Base-by-base conservation (phyloP, 2,329 filamentous ascomycete species). In the Calcarisporium arbuscula region DNA sequence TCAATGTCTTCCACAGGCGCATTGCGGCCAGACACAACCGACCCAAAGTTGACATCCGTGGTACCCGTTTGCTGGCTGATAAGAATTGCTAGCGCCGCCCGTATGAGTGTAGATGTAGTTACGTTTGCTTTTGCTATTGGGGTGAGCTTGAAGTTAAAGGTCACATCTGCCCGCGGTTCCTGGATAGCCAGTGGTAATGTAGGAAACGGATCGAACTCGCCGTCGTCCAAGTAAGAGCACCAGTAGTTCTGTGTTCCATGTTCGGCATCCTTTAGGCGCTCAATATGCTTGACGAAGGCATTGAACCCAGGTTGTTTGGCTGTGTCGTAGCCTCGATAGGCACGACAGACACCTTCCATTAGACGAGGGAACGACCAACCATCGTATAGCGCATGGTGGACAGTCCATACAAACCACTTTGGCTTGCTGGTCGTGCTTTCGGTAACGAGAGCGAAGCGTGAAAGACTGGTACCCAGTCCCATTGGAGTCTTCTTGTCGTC, bases 1-100 rank as follows among this genome's bases (percentile, higher is more conserved):
- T 51, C 44, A 6, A 58, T 46, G 1, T 47, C 49, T 2, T 34
- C 28, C 2, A 58, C 30, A 1, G 47, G 40, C 2, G 46, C 45
- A 4, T 49, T 39, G 1, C 53, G 46, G 2, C 55, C 55, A 0
- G 44, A 46, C 1, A 51, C 30, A 4, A 46, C 43, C 4, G 42
- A 32, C 2, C 52, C 55, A 25, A 54, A 56, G 10, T 50, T n/a
- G 5, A 56, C 34, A 32, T 68, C 64, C 0, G 19, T 6, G 2
- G 39, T 41, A 6, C 34, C 40, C 2, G 38, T 34, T 16, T 36
- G 34, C 16, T 36, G 32, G 16, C 36, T 40, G 4, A 41, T 17
- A 11, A 35, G 7, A 12, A 36, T 12, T 6, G 42, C 44, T 38
- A 38, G 38, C n/a, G 42, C 40, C 2, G 21, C 25, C 6, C 32